Evolutionary conservation across 192 early-diverging fungal species (phyloP).

Genomic region (Helicostylum pulchrum): DNA sequence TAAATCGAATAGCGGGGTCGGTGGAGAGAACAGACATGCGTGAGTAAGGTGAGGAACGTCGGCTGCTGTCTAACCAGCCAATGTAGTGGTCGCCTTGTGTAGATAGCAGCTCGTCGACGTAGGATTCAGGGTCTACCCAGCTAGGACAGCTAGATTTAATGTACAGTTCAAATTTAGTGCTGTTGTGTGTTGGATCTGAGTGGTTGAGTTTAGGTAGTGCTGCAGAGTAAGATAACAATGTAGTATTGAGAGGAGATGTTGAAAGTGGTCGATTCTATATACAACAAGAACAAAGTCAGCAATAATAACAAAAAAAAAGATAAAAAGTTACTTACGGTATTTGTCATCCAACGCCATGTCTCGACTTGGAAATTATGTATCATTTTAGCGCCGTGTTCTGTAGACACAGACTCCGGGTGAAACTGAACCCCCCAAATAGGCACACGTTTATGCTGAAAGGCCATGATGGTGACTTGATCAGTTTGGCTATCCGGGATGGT

Average conservation of each 20-base stretch:
- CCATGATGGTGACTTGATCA: conserved; percentile 67
- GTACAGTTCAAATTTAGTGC: conserved; percentile 8
- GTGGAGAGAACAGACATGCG: conserved; percentile 23
- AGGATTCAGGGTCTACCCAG: conserved; percentile 23
- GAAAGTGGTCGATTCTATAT: neutral
- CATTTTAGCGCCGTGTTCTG: conserved; percentile 69
- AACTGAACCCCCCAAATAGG: conserved; percentile 93
- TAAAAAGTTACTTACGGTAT: conserved; percentile 1
- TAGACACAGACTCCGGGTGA: conserved; percentile 94
- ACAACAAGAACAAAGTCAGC: neutral
- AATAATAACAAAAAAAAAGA: too few species aligned
- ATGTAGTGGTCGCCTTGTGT: neutral
- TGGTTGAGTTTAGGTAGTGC: neutral
- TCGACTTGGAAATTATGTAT: conserved; percentile 70
- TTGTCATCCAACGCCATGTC: conserved; percentile 42
- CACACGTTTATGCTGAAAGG: conserved; percentile 59
- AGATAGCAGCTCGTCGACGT: conserved; percentile 27
- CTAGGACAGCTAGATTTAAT: conserved; percentile 15
- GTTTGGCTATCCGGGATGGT: neutral
- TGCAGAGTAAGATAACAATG: neutral
- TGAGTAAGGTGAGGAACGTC: conserved; percentile 29
- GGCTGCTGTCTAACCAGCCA: conserved; percentile 66
- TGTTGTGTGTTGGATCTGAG: neutral
- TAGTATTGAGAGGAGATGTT: neutral
- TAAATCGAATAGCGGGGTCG: conserved; percentile 26